phyloP scores from a whole-genome alignment of 2,329 filamentous ascomycete genomes.

The Boeremia exigua region DNA sequence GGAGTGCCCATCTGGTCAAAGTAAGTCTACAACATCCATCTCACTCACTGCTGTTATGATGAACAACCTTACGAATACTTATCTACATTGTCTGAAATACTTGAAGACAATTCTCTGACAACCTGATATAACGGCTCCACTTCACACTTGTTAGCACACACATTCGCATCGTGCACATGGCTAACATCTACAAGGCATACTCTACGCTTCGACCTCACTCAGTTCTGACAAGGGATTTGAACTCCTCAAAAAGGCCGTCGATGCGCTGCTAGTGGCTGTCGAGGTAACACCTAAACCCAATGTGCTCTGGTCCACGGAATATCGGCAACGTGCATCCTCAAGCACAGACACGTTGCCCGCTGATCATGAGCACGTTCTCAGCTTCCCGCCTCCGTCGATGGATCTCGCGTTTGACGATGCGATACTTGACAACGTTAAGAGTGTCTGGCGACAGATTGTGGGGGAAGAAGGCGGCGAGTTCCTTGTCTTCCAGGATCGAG shows the following conservation, averaged over 20 bases:
- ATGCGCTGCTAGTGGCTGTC: constrained; percentile 51
- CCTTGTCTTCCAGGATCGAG: constrained; percentile 79
- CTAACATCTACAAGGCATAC: constrained; percentile 59
- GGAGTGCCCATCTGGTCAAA: constrained; percentile 86
- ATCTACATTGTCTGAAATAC: constrained; percentile 99
- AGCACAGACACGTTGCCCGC: constrained; percentile 27
- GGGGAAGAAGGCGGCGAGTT: constrained; percentile 65
- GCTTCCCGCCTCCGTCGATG: constrained; percentile 65
- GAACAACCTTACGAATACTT: constrained; percentile 88
- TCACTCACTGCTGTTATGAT: constrained; percentile 69
- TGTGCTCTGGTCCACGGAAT: constrained; percentile 61
- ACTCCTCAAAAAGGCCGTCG: constrained; percentile 51
- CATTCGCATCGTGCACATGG: constrained; percentile 19
- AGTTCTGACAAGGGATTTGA: constrained; percentile 42
- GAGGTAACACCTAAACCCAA: constrained; percentile 43
- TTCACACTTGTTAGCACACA: constrained; percentile 2
- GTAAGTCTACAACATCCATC: constrained; percentile 67
- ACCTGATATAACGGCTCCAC: constrained; percentile 69
- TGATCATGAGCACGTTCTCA: constrained; percentile 55
- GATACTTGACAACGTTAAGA: constrained; percentile 69
- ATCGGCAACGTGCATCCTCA: constrained; percentile 53
- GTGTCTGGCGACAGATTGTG: constrained; percentile 72
- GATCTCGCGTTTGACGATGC: constrained; percentile 78
- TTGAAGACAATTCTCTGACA: constrained; percentile 92
- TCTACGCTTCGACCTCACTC: constrained; percentile 61